phyloP scores from a whole-genome alignment of 192 early-diverging fungal species.

The Cladochytrium replicatum region DNA sequence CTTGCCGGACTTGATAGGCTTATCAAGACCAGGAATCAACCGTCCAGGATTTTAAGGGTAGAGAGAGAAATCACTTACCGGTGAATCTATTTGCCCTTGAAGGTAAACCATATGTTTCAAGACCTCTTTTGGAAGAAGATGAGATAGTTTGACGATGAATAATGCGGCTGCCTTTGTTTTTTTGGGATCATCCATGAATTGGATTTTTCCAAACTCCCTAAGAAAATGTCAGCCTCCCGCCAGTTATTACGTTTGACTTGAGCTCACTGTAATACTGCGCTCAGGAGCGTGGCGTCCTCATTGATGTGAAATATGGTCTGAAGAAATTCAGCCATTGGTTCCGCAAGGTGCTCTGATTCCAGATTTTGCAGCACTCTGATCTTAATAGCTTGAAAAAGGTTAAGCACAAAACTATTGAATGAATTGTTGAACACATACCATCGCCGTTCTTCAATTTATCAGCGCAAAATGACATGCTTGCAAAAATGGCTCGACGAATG shows the following conservation, averaged over 20 bases:
- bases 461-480: conserved; percentile 64
- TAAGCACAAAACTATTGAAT: too few relatives aligned
- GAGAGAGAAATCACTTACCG: conserved; percentile 41
- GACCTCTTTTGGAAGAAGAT: conserved; percentile 68
- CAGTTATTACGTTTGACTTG: not conserved
- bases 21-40: conserved; percentile 15
- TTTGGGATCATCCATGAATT: conserved; percentile 49
- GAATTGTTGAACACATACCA: conserved; percentile 25
- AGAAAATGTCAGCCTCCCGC: not conserved
- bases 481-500: conserved; percentile 52
- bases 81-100: conserved; percentile 77
- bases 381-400: conserved; percentile 1
- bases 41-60: conserved; percentile 4
- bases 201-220: conserved; percentile 5
- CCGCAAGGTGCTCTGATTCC: conserved; percentile 72
- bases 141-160: conserved; percentile 76
- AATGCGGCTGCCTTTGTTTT: conserved; percentile 73
- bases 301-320: conserved; percentile 48
- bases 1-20: conserved; percentile 76
- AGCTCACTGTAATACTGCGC: conserved; percentile 44
- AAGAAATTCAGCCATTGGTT: conserved; percentile 72
- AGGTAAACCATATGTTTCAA: conserved; percentile 84
- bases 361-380: conserved; percentile 16
- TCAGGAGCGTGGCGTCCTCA: conserved; percentile 55
- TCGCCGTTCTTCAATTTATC: conserved; percentile 6